Base-by-base conservation (phyloP, 257 asterid genomes). In the Voacanga thouarsii region DNA sequence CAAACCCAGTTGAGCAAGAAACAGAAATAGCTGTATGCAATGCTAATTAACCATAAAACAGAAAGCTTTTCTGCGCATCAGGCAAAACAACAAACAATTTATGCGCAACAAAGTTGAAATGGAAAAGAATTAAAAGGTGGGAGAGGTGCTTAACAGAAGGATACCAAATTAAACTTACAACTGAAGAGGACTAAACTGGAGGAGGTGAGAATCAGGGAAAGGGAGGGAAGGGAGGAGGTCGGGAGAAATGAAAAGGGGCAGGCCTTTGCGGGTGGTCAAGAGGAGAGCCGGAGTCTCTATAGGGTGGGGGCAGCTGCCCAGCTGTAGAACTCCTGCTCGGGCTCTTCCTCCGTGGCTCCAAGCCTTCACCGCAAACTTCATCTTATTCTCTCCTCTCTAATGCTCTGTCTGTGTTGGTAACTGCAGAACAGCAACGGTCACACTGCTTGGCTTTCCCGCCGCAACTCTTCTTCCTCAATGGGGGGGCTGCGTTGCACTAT, bases 241-340 rank as follows among this genome's bases (percentile, higher is more conserved):
- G 16, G 99, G 99, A 41, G 98, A 78, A 77, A 93, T 91, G 89
- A 89, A 95, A 61, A 85, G 80, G 73, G 99, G 98, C 71, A 95
- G 86, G 39, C 97, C 97, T 83, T 95, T 95, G 72, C 96, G 94
- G 70, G 99, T 93, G 21, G 87, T 85, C 72, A 93, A 85, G 73
- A 93, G 93, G 44, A 95, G 94, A 15, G 97, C 97, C 1, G 99
- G 98, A 71, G 99, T 95, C 68, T 93, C 97, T 0, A 89, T 60
- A 14, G 82, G 65, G 14, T 77, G 37, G 8, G 94, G 80, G 78
- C 85, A 81, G 87, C 83, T 79, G 73, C 90, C 86, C 72, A 92
- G 72, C 78, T 91, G 91, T 72, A 95, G 78, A 53, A 88, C 75
- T 44, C 99, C 99, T 4, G 83, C 81, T 82, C 99, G 91, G 16